phyloP scores from a whole-genome alignment of 129 eudicot species.

The Ambrosia trifida region DNA sequence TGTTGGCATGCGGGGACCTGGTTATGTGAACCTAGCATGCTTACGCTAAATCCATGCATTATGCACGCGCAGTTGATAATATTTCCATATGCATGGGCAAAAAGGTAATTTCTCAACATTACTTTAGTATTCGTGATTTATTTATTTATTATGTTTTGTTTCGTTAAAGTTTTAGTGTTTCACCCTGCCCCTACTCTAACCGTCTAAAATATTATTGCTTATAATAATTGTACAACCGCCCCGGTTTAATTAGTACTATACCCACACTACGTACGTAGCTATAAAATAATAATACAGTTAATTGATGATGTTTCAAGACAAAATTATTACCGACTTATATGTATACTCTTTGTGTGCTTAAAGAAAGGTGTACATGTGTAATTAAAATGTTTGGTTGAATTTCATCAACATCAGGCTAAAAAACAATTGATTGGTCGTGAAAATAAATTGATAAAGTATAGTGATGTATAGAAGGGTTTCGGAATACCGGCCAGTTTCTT shows the following conservation, averaged over 20 bases:
- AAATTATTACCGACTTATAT: neutral
- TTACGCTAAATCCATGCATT: constrained; percentile 37
- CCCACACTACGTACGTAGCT: neutral
- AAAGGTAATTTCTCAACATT: constrained; percentile 16
- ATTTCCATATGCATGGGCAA: constrained; percentile 10
- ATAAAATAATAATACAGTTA: neutral
- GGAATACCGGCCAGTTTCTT: too few species aligned
- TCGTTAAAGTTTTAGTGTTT: constrained; percentile 16
- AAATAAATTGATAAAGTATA: neutral
- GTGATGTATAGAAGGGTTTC: too few species aligned
- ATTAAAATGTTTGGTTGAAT: neutral
- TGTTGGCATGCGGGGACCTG: constrained; percentile 42
- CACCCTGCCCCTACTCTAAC: constrained; percentile 16
- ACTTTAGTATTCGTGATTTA: neutral
- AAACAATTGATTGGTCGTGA: neutral
- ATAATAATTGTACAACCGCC: neutral
- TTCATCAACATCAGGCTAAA: neutral
- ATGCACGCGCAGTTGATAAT: constrained; percentile 27
- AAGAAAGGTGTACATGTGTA: neutral
- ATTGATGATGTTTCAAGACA: neutral
- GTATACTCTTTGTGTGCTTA: neutral
- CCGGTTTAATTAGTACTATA: neutral
- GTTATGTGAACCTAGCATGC: constrained; percentile 36
- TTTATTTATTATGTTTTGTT: neutral
- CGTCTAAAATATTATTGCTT: constrained; percentile 10